Evolutionary conservation across 192 early-diverging fungal species (phyloP).

Genomic region (Linderina pennispora): DNA sequence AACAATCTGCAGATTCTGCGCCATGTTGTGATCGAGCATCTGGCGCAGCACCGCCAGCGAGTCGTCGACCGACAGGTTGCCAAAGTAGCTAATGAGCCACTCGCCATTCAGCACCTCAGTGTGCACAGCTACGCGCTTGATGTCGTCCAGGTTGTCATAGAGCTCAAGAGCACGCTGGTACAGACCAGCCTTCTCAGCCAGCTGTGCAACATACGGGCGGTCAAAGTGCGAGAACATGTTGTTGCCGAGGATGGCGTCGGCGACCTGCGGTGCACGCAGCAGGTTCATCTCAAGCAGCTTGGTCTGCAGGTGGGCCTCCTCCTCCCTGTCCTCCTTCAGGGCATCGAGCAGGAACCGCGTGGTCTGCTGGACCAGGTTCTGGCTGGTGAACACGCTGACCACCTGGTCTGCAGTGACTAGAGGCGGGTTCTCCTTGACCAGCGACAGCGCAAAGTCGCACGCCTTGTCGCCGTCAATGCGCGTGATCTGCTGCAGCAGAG

Average conservation of each 20-base stretch:
- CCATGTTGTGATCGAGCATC: conserved; percentile 86
- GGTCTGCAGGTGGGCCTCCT: conserved; percentile 91
- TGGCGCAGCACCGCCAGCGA: conserved; percentile 91
- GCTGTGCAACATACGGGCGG: conserved; percentile 76
- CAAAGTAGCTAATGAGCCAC: conserved; percentile 95
- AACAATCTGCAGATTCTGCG: conserved; percentile 94
- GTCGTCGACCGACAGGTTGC: conserved; percentile 91
- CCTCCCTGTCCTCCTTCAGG: conserved; percentile 86
- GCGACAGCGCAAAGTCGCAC: conserved; percentile 81
- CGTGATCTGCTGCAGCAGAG: conserved; percentile 86
- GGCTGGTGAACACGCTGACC: conserved; percentile 86
- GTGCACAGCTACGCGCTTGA: conserved; percentile 87
- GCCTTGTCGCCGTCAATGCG: conserved; percentile 91
- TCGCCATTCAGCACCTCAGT: conserved; percentile 80
- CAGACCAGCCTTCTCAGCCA: conserved; percentile 97
- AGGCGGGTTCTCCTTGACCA: conserved; percentile 72
- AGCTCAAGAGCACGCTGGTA: conserved; percentile 95
- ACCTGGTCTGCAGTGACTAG: conserved; percentile 84
- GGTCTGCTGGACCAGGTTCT: conserved; percentile 94
- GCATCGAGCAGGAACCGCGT: conserved; percentile 97
- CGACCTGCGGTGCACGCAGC: conserved; percentile 94
- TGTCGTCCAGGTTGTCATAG: conserved; percentile 93
- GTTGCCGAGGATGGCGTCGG: conserved; percentile 96
- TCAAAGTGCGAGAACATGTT: conserved; percentile 97
- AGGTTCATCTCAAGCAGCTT: conserved; percentile 97